Percentiles rank a stretch among this genome's conserved stretches.
Evolutionary conservation across 129 eudicot species (phyloP).

Genomic region (Rutidosis leptorrhynchoides): DNA sequence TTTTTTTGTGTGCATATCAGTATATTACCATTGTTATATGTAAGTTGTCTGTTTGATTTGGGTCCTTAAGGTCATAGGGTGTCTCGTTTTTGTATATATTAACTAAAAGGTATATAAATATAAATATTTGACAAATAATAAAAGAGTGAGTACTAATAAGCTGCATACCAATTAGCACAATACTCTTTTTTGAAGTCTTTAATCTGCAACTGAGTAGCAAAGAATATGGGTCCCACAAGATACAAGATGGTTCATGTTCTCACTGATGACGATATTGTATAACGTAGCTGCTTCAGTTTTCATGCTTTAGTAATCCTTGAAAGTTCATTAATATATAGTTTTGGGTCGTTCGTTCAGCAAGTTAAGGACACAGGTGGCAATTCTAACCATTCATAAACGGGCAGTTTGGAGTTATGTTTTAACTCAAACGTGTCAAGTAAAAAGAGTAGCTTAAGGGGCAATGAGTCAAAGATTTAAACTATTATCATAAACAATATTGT

Average conservation of each 20-base stretch:
- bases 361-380: constrained; percentile 1
- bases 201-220: background rate
- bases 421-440: background rate
- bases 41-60: background rate
- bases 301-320: background rate
- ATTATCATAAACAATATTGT: background rate
- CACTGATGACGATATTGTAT: background rate
- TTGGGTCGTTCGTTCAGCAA: background rate
- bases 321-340: background rate
- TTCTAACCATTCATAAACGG: background rate
- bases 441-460: background rate
- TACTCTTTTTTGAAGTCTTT: background rate
- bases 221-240: background rate
- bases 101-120: background rate
- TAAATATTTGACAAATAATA: background rate
- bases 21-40: background rate
- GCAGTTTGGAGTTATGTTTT: background rate
- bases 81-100: background rate
- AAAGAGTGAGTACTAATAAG: background rate
- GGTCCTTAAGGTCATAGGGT: background rate
- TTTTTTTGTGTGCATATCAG: background rate
- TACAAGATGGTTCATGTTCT: background rate
- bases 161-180: background rate
- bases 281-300: background rate
- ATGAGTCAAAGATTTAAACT: background rate